Conservation (phyloP, 1,284 basidiomycete species). For the Rhodotorula mucilaginosa region DNA sequence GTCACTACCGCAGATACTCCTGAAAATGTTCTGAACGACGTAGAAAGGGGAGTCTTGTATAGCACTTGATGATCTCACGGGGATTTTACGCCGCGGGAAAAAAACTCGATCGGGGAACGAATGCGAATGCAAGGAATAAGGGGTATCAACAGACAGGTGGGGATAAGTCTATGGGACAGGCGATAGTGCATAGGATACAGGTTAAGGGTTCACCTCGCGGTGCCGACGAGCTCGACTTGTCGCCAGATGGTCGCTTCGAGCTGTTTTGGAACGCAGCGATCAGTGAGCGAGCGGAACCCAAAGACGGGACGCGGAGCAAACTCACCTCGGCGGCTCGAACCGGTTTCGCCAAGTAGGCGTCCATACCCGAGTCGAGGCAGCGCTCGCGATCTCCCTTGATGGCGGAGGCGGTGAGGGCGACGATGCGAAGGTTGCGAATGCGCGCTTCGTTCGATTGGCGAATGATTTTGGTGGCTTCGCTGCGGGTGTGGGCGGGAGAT, state of each 20-base stretch:
- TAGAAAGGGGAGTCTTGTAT: no score
- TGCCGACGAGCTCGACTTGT: constrained; percentile 20
- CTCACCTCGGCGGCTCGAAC: constrained; percentile 13
- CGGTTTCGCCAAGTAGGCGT: constrained; percentile 37
- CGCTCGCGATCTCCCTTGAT: constrained; percentile 39
- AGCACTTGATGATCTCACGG: no score
- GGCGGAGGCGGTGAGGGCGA: constrained; percentile 41
- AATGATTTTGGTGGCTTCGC: constrained; percentile 26
- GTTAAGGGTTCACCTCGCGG: background rate
- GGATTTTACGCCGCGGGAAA: background rate
- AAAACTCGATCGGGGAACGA: background rate
- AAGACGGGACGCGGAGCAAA: no score
- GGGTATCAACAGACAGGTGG: background rate
- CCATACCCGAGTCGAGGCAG: constrained; percentile 37
- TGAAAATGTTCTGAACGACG: no score
- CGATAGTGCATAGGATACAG: no score
- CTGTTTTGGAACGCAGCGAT: background rate
- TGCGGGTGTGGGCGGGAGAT: background rate
- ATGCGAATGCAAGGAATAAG: background rate
- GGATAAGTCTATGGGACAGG: background rate
- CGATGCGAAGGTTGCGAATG: constrained; percentile 27
- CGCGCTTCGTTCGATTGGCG: constrained; percentile 8
- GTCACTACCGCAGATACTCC: no score
- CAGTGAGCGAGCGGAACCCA: background rate
- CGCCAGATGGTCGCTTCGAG: constrained; percentile 19